phyloP scores from a whole-genome alignment of 257 asterid genomes.

The Linderniella brevidens region DNA sequence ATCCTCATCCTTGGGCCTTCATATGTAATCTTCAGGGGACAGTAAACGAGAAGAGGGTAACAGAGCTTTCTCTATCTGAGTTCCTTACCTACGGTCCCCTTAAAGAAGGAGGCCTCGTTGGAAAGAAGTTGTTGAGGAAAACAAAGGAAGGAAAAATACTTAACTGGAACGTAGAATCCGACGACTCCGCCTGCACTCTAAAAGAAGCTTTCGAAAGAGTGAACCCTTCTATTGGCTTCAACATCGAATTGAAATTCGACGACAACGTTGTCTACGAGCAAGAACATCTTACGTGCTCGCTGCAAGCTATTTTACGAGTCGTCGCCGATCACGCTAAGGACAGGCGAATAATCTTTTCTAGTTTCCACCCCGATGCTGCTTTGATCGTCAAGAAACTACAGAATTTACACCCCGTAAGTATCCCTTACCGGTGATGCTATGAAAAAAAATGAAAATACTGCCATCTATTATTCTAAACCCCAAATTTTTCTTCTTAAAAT shows the following conservation, averaged over 20 bases:
- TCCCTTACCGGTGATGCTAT: neutral
- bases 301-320: constrained; percentile 37
- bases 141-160: constrained; percentile 56
- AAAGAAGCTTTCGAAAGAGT: constrained; percentile 70
- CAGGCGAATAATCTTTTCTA: constrained; percentile 60
- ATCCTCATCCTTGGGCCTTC: neutral
- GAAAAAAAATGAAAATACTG: neutral
- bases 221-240: constrained; percentile 64
- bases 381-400: constrained; percentile 50
- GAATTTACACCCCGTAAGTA: constrained; percentile 48
- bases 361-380: constrained; percentile 88
- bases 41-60: constrained; percentile 51
- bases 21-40: constrained; percentile 31
- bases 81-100: constrained; percentile 71
- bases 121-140: constrained; percentile 56
- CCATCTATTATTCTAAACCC: neutral
- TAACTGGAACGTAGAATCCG: constrained; percentile 60
- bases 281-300: constrained; percentile 24
- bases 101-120: constrained; percentile 27
- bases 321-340: constrained; percentile 45
- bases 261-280: constrained; percentile 44
- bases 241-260: constrained; percentile 79
- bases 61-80: constrained; percentile 58
- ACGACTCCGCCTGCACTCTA: constrained; percentile 60
- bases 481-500: too few species aligned